Evolutionary conservation across 164 flowering plant species (phyloP), one percentile per base, ranked within the genome.

Genomic region (Buxus sempervirens): DNA sequence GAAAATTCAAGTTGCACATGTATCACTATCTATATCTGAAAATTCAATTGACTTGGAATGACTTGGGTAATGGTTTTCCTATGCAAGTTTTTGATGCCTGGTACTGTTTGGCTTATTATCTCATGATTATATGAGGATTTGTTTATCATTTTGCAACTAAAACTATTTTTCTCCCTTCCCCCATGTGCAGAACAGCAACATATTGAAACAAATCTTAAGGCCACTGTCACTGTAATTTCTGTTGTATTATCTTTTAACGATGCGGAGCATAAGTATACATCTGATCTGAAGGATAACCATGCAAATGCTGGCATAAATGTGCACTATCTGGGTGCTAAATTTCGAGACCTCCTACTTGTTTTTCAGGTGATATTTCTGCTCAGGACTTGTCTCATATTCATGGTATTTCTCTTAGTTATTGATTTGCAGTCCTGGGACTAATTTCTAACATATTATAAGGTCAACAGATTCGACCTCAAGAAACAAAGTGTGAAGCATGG

Each of bases 391-490:
- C 42, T 26, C 27, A 23, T 57, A 62, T 22, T 15, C 26, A 16
- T 58, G 19, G n/a, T 6, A 25, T 21, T 22, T 16, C 36, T 66
- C 26, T 53, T 27, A 1, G 12, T 14, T 53, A 48, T n/a, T 58
- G 27, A 41, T 49, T 27, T 66, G 36, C n/a, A 3, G 26, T 36
- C 54, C 70, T 0, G 54, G 38, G 38, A 66, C 65, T 81, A 65
- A 78, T 70, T 65, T 76, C 25, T 48, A 63, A 72, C 54, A 59
- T 74, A 71, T 81, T 80, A 68, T 77, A 80, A 84, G 78, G 77
- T 81, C 68, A 77, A 81, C 91, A 96, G 99, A 86, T 87, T 72
- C 77, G 77, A 74, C 85, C 85, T 78, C 82, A 70, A 73, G 84
- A 85, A 62, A 78, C 74, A 76, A 87, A 82, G 69, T 77, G 91